phyloP scores from a whole-genome alignment of 495 filamentous ascomycete species.

The Talaromyces ruber region DNA sequence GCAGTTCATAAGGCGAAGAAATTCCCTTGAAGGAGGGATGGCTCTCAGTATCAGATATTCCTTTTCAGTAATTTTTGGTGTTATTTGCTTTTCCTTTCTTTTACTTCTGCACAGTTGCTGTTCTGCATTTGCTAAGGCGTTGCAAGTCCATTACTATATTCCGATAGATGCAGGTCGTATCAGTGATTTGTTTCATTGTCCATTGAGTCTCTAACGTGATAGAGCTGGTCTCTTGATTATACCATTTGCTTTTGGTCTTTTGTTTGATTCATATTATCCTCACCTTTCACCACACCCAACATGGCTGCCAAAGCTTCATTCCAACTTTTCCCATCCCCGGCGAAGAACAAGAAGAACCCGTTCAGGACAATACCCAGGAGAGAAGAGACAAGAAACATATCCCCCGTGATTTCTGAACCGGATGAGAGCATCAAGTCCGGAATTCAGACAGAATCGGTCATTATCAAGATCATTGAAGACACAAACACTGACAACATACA shows the following conservation, averaged over 20 bases:
- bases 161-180: conserved; percentile 2
- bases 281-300: background rate
- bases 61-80: background rate
- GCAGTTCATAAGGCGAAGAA: conserved; percentile 1
- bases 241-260: background rate
- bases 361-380: conserved; percentile 23
- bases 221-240: conserved; percentile 6
- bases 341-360: conserved; percentile 27
- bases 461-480: conserved; percentile 32
- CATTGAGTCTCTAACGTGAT: background rate
- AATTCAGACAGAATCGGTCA: conserved; percentile 27
- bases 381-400: conserved; percentile 17
- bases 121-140: conserved; percentile 4
- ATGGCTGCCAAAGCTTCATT: conserved; percentile 33
- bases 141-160: background rate
- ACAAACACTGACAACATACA: conserved; percentile 18
- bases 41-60: background rate
- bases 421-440: conserved; percentile 25
- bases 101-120: background rate
- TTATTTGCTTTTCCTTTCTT: background rate
- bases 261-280: background rate
- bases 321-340: conserved; percentile 46
- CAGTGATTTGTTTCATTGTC: background rate
- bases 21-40: background rate
- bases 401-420: conserved; percentile 22